These are phyloP conservation scores for Pholiota adiposa DNA, from an alignment of 1,284 basidiomycete species.

Conservation along the genomic window DNA sequence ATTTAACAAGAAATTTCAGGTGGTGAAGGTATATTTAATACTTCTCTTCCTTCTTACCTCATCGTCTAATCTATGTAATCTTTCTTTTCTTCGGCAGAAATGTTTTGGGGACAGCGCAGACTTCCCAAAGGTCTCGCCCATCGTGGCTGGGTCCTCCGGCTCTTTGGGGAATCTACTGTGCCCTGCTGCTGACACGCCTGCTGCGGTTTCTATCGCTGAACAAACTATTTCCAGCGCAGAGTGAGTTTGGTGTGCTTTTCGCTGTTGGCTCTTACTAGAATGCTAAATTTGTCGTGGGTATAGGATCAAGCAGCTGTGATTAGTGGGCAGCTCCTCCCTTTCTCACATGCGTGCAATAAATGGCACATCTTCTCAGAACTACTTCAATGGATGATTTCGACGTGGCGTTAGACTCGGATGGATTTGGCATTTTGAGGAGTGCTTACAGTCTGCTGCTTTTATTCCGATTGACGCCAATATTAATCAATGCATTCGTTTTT, in stretches of 20 bases:
- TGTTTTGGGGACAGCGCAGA: slow-evolving; percentile 10
- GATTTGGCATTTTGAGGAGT: no score
- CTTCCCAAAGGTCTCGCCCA: background rate
- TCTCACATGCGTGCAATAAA: no score
- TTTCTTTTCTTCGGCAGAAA: slow-evolving; percentile 8
- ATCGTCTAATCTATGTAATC: background rate
- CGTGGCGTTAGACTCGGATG: no score
- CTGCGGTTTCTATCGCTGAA: background rate
- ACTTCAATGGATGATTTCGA: no score
- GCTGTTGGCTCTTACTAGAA: background rate
- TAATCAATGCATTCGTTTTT: no score
- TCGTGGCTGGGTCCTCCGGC: background rate
- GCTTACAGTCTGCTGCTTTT: no score
- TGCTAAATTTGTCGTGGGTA: background rate
- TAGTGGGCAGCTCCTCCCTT: background rate
- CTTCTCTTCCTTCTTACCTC: background rate
- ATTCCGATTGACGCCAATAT: no score
- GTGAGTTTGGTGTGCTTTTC: background rate
- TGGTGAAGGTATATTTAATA: slow-evolving; percentile 34
- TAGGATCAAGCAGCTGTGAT: background rate
- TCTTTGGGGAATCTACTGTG: background rate
- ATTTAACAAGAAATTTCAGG: slow-evolving; percentile 37
- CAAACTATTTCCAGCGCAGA: background rate
- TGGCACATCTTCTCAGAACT: no score
- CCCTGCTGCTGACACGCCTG: slow-evolving; percentile 1